A percentile compares a stretch with the other conserved stretches of the same genome.
Conservation (phyloP, 129 eudicot species). For the Artemisia annua region DNA sequence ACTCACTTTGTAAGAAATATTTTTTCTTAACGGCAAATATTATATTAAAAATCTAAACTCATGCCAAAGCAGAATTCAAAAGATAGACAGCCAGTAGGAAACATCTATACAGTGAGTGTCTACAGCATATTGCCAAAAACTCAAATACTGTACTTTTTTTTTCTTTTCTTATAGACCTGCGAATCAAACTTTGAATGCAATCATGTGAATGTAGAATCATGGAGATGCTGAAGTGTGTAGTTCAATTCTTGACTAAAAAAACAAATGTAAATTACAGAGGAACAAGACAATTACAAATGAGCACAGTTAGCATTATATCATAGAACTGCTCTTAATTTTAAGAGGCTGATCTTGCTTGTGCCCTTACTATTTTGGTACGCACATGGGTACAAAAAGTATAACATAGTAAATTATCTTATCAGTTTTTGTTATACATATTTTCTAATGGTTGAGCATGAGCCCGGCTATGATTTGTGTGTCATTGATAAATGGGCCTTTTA, state of each 20-base stretch:
- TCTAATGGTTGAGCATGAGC: no score
- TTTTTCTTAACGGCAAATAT: no score
- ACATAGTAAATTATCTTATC: background rate
- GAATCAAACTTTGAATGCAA: no score
- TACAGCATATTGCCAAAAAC: constrained; percentile 1
- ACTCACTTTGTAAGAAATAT: no score
- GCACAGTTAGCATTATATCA: no score
- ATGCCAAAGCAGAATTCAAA: no score
- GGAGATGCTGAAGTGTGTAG: background rate
- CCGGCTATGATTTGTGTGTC: no score
- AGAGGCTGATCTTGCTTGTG: background rate
- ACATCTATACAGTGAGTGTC: constrained; percentile 1
- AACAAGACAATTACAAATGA: background rate
- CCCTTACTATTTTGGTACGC: constrained; percentile 5
- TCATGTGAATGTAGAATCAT: background rate
- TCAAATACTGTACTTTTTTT: background rate
- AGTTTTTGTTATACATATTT: background rate
- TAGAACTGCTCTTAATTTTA: no score
- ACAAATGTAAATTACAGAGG: constrained; percentile 4
- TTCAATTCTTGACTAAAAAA: background rate
- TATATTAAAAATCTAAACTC: no score
- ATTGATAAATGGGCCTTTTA: no score
- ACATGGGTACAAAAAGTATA: background rate
- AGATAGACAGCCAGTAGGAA: background rate
- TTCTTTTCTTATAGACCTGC: background rate